Percentiles rank a stretch among this genome's conserved stretches.
Conservation (phyloP, 208 protist species). For the Angomonas deanei region DNA sequence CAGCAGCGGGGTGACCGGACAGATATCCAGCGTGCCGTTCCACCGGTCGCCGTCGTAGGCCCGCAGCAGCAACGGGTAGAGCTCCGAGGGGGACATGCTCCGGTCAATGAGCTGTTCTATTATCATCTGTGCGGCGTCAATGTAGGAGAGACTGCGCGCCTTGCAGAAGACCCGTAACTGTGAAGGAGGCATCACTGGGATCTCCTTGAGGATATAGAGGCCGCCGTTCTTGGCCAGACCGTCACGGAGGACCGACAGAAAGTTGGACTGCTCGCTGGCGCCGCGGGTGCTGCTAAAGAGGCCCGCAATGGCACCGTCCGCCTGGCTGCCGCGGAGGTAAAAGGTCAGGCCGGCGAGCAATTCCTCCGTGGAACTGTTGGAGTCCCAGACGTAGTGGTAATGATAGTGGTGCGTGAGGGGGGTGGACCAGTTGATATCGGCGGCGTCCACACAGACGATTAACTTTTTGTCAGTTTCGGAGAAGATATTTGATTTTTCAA, state of each 20-base stretch:
- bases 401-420: slow-evolving; percentile 38
- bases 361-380: slow-evolving; percentile 36
- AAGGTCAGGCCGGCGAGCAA: slow-evolving; percentile 15
- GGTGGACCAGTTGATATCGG: slow-evolving; percentile 23
- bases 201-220: slow-evolving; percentile 60
- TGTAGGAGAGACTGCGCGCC: slow-evolving; percentile 45
- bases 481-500: neutral
- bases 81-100: slow-evolving; percentile 37
- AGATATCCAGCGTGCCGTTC: slow-evolving; percentile 47
- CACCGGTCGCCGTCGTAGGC: slow-evolving; percentile 71
- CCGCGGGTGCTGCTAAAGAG: slow-evolving; percentile 67
- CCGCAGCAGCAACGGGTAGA: slow-evolving; percentile 50
- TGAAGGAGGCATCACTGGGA: slow-evolving; percentile 55
- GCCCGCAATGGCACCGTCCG: neutral
- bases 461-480: slow-evolving; percentile 6
- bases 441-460: slow-evolving; percentile 41
- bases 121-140: slow-evolving; percentile 59
- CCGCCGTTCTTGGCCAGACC: slow-evolving; percentile 78
- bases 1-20: slow-evolving; percentile 47
- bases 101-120: slow-evolving; percentile 73
- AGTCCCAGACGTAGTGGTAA: slow-evolving; percentile 48
- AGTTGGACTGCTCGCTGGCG: slow-evolving; percentile 22
- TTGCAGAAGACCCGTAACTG: slow-evolving; percentile 55
- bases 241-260: slow-evolving; percentile 64
- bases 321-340: neutral